Conservation (phyloP, 306 rosid genomes). For the Nissolia schottii region DNA sequence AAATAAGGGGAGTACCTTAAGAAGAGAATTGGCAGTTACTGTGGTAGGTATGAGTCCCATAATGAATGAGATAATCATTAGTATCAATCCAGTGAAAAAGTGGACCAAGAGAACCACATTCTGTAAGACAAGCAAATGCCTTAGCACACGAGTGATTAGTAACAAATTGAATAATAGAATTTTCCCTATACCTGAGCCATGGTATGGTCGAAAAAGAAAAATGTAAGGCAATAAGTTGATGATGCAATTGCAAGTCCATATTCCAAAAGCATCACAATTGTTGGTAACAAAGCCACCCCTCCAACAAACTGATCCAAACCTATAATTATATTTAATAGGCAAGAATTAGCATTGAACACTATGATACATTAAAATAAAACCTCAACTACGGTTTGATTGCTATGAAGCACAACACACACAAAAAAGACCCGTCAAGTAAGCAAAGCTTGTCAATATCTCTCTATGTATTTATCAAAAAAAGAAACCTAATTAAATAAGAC, state of each 20-base stretch:
- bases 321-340: conserved; percentile 24
- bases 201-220: conserved; percentile 82
- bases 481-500: background rate
- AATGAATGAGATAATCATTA: conserved; percentile 87
- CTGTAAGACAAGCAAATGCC: conserved; percentile 42
- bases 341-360: conserved; percentile 5
- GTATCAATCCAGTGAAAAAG: conserved; percentile 83
- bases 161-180: conserved; percentile 19
- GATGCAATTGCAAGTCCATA: conserved; percentile 93
- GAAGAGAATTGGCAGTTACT: conserved; percentile 66
- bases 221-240: conserved; percentile 89
- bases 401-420: too few relatives aligned
- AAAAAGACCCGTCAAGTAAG: background rate
- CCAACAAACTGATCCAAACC: conserved; percentile 97
- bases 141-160: conserved; percentile 18
- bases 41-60: conserved; percentile 84
- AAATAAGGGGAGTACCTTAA: conserved; percentile 57
- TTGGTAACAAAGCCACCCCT: conserved; percentile 63
- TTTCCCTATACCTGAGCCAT: conserved; percentile 75
- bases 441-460: background rate
- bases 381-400: background rate
- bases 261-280: conserved; percentile 66
- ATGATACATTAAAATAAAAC: conserved; percentile 9
- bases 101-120: conserved; percentile 86
- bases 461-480: background rate